phyloP scores from a whole-genome alignment of 257 asterid species.

The Solanum commersonii region DNA sequence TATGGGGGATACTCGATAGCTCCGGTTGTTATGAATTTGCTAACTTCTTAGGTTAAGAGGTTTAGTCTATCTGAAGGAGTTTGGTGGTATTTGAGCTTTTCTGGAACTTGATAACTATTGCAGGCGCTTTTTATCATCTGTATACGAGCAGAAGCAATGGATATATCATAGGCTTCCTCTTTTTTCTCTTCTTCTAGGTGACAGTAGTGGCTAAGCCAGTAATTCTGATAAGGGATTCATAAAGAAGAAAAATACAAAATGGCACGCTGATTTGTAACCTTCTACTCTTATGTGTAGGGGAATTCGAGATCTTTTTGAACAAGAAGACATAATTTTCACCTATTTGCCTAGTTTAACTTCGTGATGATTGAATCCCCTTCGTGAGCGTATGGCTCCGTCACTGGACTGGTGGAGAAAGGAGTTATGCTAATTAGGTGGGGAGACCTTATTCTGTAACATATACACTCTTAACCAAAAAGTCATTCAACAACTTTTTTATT shows the following conservation, averaged over 20 bases:
- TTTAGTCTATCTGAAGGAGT: background rate
- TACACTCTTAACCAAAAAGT: background rate
- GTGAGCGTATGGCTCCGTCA: background rate
- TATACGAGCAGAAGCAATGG: background rate
- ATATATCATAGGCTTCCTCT: background rate
- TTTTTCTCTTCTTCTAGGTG: background rate
- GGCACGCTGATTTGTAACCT: background rate
- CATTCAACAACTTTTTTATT: background rate
- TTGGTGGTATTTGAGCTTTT: background rate
- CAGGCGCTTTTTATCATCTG: background rate
- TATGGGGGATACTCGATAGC: background rate
- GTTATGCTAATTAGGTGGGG: background rate
- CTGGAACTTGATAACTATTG: background rate
- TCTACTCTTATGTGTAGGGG: background rate
- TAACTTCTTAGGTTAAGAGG: background rate
- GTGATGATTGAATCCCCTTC: background rate
- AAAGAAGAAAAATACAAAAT: background rate
- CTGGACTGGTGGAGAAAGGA: background rate
- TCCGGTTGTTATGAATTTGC: background rate
- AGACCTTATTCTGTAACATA: background rate
- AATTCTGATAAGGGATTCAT: background rate
- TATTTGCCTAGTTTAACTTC: background rate
- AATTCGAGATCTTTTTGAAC: background rate
- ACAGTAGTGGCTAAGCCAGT: background rate
- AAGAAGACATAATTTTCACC: background rate